Conservation (phyloP, 2,329 filamentous ascomycete genomes). For the Pestalotiopsis sp. region DNA sequence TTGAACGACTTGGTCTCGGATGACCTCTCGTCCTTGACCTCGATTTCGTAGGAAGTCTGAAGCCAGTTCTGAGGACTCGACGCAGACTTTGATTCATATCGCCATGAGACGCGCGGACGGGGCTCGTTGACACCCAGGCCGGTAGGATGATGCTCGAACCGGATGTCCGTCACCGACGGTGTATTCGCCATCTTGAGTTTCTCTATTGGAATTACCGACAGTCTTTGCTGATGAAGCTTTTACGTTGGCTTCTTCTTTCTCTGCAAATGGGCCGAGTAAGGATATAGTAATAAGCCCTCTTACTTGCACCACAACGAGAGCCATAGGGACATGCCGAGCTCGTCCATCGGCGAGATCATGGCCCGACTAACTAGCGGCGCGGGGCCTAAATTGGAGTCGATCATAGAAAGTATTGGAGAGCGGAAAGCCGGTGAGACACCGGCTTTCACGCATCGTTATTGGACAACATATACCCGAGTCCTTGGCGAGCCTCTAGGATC, state of each 20-base stretch:
- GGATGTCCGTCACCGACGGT: not conserved
- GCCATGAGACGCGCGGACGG: conserved; percentile 9
- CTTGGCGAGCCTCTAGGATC: not conserved
- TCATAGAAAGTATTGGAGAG: not conserved
- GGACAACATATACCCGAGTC: not conserved
- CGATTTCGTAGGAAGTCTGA: conserved; percentile 4
- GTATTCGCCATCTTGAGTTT: not conserved
- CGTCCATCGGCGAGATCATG: not conserved
- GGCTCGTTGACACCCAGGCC: conserved; percentile 1
- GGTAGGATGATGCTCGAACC: conserved; percentile 11
- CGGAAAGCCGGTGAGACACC: not conserved
- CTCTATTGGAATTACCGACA: not conserved
- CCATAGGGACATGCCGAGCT: not conserved
- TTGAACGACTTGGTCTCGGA: not conserved
- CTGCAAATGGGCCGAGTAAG: not conserved
- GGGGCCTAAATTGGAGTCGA: not conserved
- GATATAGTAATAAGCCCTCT: not conserved
- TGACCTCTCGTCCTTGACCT: not conserved
- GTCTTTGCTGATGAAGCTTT: not conserved
- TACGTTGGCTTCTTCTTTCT: not conserved
- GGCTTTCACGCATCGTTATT: not conserved
- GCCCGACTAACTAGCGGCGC: not conserved
- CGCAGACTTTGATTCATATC: not conserved
- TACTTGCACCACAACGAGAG: not conserved
- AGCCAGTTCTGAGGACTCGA: not conserved